Base-by-base conservation (phyloP, 1,284 basidiomycete species). In the Pseudozyma sp. region DNA sequence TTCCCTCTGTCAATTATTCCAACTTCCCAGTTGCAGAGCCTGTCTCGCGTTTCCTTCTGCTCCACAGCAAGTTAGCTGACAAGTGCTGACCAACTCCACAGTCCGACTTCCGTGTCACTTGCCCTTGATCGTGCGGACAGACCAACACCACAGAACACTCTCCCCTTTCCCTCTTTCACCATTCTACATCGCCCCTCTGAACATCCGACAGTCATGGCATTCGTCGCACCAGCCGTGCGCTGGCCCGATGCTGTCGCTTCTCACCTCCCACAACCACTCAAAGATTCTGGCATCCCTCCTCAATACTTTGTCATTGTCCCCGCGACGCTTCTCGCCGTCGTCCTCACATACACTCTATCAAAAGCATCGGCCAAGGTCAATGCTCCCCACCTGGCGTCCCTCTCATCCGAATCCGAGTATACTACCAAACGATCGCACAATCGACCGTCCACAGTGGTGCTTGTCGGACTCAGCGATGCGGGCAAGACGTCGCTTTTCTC, bases 401-500 rank as follows among this genome's bases (percentile, higher is more conserved):
- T 54, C n/a, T 43, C 54, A 7, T 37, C 52, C 5, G 48, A 51
- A 1, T 31, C 48, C 4, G 51, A 45, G 7, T 56, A 58, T 29
- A 49, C 57, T 16, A 40, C 45, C 2, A 67, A 57, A 31, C 77
- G 70, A 16, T 68, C 57, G 42, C 30, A 58, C 10, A 60, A 52
- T 7, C 46, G 71, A 29, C 33, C 79, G 0, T 68, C 75, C 5
- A 78, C 65, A 3, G 73, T 78, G 6, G 58, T 82, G 30, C 70
- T 83, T 4, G 68, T 81, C 10, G 81, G 81, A 1, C 54, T 72
- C 35, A 63, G 71, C 50, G 66, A 78, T 29, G 56, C 76, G 5
- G 81, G 81, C 48, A 83, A 83, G 55, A 82, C 81, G 6, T 58
- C 73, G 24, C 62, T 83, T 40, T 82, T 81, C 61, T 62, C 77